phyloP scores from a whole-genome alignment of 2,329 filamentous ascomycete species.

The Aspergillus novoparasiticus region DNA sequence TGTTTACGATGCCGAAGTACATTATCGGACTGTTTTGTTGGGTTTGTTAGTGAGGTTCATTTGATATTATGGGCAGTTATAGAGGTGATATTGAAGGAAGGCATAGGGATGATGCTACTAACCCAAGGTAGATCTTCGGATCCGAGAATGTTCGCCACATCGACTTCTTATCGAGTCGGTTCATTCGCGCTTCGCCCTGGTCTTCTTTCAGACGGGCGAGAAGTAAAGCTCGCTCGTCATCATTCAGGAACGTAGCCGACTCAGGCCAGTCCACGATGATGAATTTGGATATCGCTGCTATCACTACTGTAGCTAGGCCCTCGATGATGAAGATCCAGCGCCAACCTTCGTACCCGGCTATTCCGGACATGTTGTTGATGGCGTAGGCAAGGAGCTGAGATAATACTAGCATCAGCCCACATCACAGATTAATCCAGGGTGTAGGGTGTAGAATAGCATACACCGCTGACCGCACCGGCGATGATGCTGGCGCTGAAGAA shows the following conservation, averaged over 20 bases:
- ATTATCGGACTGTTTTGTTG: slow-evolving; percentile 53
- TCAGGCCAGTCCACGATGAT: slow-evolving; percentile 50
- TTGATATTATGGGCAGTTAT: no score
- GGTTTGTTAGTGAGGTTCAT: slow-evolving; percentile 13
- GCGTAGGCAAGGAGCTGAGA: slow-evolving; percentile 44
- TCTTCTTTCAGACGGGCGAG: slow-evolving; percentile 47
- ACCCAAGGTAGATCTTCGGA: slow-evolving; percentile 41
- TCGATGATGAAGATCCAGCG: slow-evolving; percentile 55
- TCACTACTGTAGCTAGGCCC: slow-evolving; percentile 50
- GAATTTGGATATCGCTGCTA: slow-evolving; percentile 55
- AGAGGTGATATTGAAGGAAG: neutral
- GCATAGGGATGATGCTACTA: slow-evolving; percentile 18
- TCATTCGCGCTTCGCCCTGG: slow-evolving; percentile 52
- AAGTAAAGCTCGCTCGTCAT: slow-evolving; percentile 49
- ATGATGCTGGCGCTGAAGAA: slow-evolving; percentile 41
- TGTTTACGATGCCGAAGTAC: slow-evolving; percentile 62
- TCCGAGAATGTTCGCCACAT: slow-evolving; percentile 51
- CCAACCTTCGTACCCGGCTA: slow-evolving; percentile 44
- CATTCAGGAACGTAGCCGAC: slow-evolving; percentile 49
- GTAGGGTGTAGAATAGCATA: slow-evolving; percentile 19
- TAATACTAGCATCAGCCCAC: neutral
- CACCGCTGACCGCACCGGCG: slow-evolving; percentile 44
- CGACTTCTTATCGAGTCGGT: slow-evolving; percentile 54
- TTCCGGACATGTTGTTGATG: slow-evolving; percentile 44
- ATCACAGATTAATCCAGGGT: neutral